Percentiles rank a stretch among this genome's conserved stretches.
These are phyloP conservation scores for Sporothrix protearum DNA, from an alignment of 2,329 filamentous ascomycete species.

Conservation along the genomic window DNA sequence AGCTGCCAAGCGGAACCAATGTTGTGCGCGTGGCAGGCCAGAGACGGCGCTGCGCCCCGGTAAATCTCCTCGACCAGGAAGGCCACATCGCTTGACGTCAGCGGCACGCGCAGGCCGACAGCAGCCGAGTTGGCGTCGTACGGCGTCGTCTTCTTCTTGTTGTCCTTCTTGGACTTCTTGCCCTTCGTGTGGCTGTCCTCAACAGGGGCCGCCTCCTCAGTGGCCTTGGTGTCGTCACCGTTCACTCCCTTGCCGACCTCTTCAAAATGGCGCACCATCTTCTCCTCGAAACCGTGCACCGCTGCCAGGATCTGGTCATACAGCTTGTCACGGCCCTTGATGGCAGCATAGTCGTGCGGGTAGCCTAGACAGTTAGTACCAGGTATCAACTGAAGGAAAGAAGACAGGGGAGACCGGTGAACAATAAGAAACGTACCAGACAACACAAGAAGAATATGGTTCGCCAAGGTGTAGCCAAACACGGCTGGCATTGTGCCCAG, in stretches of 20 bases:
- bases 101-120: constrained; percentile 71
- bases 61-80: constrained; percentile 90
- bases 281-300: constrained; percentile 76
- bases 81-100: constrained; percentile 76
- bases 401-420: background rate
- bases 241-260: background rate
- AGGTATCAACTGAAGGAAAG: background rate
- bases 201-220: background rate
- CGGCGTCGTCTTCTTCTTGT: background rate
- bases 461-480: constrained; percentile 87
- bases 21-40: constrained; percentile 72
- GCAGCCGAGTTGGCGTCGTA: constrained; percentile 41
- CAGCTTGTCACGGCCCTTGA: constrained; percentile 83
- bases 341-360: constrained; percentile 75
- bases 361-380: constrained; percentile 55
- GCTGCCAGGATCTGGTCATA: constrained; percentile 78
- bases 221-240: background rate
- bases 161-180: constrained; percentile 17
- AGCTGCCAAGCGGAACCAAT: constrained; percentile 77
- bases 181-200: background rate
- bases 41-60: constrained; percentile 76
- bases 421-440: constrained; percentile 38
- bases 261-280: constrained; percentile 52
- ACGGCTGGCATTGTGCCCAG: constrained; percentile 96
- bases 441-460: constrained; percentile 84